phyloP scores from a whole-genome alignment of 2,329 filamentous ascomycete genomes.

The Neurospora sp. region DNA sequence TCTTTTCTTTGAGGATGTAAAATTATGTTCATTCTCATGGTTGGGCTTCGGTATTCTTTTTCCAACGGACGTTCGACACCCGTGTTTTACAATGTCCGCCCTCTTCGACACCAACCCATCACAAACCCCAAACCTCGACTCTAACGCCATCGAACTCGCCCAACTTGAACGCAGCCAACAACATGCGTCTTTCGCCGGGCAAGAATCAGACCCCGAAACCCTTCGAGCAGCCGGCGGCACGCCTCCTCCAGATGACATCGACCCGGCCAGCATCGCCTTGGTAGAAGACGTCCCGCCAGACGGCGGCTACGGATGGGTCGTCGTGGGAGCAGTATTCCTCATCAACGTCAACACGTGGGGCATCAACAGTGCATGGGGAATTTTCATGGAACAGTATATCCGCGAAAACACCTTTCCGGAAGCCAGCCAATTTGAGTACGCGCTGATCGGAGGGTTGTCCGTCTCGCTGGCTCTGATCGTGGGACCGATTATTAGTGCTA shows the following conservation, averaged over 20 bases:
- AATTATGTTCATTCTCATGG: neutral
- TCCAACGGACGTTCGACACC: neutral
- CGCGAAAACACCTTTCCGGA: slow-evolving; percentile 37
- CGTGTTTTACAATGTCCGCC: neutral
- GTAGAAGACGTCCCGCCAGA: slow-evolving; percentile 31
- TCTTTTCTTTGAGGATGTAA: neutral
- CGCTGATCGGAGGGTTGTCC: slow-evolving; percentile 49
- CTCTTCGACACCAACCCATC: neutral
- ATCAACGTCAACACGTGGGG: slow-evolving; percentile 32
- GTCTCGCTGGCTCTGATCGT: slow-evolving; percentile 33
- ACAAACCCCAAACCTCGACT: neutral
- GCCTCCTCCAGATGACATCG: neutral
- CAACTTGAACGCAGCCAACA: neutral
- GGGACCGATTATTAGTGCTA: slow-evolving; percentile 28
- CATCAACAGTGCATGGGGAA: slow-evolving; percentile 35
- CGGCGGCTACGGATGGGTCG: slow-evolving; percentile 48
- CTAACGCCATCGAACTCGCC: neutral
- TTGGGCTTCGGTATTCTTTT: neutral
- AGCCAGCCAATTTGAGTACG: slow-evolving; percentile 44
- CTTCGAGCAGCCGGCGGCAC: neutral
- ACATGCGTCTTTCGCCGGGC: neutral
- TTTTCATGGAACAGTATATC: slow-evolving; percentile 50
- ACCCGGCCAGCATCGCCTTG: neutral
- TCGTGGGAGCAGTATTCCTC: slow-evolving; percentile 25
- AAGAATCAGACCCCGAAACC: neutral